Evolutionary conservation across 805 yeast species (phyloP).

Genomic region (Brettanomyces naardenensis): DNA sequence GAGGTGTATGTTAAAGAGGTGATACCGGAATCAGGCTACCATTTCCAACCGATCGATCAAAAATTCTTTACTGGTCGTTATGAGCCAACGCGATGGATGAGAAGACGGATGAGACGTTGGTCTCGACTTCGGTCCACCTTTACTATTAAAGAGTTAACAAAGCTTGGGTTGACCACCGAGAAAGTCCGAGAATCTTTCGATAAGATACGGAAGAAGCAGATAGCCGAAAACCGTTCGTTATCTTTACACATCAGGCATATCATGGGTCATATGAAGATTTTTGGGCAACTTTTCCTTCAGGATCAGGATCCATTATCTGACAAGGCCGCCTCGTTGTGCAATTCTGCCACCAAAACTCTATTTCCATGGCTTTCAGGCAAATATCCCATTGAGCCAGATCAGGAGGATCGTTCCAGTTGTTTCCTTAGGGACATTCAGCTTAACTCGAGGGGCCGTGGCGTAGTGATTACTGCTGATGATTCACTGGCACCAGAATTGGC

Average conservation of each 20-base stretch:
- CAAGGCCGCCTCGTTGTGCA: neutral
- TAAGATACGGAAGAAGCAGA: neutral
- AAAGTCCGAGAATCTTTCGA: neutral
- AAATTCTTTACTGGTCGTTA: neutral
- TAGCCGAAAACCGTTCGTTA: neutral
- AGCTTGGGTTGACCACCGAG: neutral
- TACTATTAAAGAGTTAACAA: neutral
- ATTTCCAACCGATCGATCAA: neutral
- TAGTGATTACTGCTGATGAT: slow-evolving; percentile 45
- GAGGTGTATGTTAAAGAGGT: neutral
- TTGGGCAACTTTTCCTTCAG: neutral
- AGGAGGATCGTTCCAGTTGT: slow-evolving; percentile 11
- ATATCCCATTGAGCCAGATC: slow-evolving; percentile 28
- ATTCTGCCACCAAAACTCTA: slow-evolving; percentile 13
- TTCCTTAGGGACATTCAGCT: slow-evolving; percentile 22
- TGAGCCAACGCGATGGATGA: neutral
- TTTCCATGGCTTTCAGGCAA: slow-evolving; percentile 35
- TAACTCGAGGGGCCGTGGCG: slow-evolving; percentile 38
- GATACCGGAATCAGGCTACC: neutral
- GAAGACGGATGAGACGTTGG: neutral
- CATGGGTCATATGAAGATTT: neutral
- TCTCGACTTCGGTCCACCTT: neutral
- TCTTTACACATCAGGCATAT: neutral
- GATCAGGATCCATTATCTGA: neutral
- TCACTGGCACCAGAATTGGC: slow-evolving; percentile 36